phyloP scores from a whole-genome alignment of 108 stramenopile species.

The Skeletonema marinoi region DNA sequence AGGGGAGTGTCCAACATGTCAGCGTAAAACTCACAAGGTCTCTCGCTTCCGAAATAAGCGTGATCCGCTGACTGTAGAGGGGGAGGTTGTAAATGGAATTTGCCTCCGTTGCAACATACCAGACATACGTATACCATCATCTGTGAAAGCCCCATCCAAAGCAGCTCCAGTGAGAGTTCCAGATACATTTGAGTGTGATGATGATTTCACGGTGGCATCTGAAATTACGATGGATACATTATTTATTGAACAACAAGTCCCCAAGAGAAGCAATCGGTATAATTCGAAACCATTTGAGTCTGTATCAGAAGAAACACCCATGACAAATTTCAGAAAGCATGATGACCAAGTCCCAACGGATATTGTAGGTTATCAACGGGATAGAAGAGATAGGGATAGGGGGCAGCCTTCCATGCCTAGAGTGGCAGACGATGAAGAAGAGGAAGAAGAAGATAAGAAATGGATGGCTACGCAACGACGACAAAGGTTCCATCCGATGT shows the following conservation, averaged over 20 bases:
- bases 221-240: slow-evolving; percentile 26
- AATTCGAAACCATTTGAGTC: background rate
- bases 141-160: background rate
- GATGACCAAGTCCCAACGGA: background rate
- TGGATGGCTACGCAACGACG: background rate
- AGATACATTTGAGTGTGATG: slow-evolving; percentile 6
- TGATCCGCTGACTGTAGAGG: slow-evolving; percentile 12
- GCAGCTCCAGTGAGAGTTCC: background rate
- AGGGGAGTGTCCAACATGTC: slow-evolving; percentile 19
- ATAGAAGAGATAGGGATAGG: background rate
- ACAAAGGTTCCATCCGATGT: background rate
- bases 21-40: slow-evolving; percentile 10
- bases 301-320: background rate
- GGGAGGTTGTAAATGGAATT: slow-evolving; percentile 5
- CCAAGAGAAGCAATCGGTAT: background rate
- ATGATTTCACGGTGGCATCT: slow-evolving; percentile 23
- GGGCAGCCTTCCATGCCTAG: background rate
- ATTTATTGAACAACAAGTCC: background rate
- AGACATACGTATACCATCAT: background rate
- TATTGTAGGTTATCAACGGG: background rate
- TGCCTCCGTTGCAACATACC: slow-evolving; percentile 2
- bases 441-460: background rate
- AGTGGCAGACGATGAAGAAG: background rate
- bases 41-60: slow-evolving; percentile 9
- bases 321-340: background rate